Percentiles rank a stretch among this genome's conserved stretches.
Evolutionary conservation across 169 alveolate species (phyloP).

Genomic region (Hepatocystis sp.): DNA sequence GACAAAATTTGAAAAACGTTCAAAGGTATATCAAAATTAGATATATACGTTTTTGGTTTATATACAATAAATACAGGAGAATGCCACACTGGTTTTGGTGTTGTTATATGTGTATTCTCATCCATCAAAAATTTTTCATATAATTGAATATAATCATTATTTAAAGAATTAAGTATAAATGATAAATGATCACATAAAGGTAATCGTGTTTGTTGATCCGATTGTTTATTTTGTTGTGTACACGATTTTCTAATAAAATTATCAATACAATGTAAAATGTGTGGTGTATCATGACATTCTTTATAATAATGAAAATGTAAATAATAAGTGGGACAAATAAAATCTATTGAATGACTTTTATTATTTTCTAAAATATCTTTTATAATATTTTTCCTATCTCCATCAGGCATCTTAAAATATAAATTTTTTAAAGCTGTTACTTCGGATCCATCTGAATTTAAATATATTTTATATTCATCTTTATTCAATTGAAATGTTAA

Average conservation of each 20-base stretch:
- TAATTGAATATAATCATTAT: neutral
- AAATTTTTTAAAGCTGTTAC: constrained; percentile 39
- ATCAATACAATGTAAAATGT: constrained; percentile 50
- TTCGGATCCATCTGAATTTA: constrained; percentile 11
- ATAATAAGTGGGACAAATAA: constrained; percentile 22
- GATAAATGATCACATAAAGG: constrained; percentile 35
- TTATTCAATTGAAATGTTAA: constrained; percentile 24
- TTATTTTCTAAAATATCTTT: constrained; percentile 19
- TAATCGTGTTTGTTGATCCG: neutral
- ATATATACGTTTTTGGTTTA: constrained; percentile 8
- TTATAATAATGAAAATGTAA: constrained; percentile 30
- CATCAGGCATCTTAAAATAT: constrained; percentile 10
- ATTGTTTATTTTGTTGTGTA: neutral
- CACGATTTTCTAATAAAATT: constrained; percentile 17
- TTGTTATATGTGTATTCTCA: constrained; percentile 2
- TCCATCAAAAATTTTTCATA: constrained; percentile 16
- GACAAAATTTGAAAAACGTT: constrained; percentile 9
- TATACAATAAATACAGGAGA: constrained; percentile 21
- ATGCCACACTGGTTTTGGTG: constrained; percentile 23
- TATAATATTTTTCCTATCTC: constrained; percentile 7
- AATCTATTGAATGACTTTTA: neutral
- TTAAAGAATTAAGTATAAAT: constrained; percentile 33
- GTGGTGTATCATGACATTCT: constrained; percentile 8
- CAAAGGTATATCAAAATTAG: neutral
- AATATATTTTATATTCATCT: constrained; percentile 51